A percentile compares a stretch with the other conserved stretches of the same genome.
Conservation (phyloP, 1,284 basidiomycete genomes). For the Naganishia albida region DNA sequence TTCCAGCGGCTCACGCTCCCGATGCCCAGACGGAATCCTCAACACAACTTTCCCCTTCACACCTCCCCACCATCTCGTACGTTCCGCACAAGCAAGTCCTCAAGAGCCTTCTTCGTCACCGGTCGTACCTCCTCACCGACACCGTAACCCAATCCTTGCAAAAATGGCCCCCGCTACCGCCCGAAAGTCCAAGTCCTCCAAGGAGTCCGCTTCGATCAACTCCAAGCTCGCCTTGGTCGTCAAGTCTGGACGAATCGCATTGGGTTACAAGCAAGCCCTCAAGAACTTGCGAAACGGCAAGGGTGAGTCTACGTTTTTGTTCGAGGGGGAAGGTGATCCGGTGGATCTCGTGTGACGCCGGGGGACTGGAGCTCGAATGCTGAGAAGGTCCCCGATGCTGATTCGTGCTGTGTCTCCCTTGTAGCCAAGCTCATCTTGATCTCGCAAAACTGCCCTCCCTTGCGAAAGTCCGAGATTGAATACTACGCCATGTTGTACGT, state of each 20-base stretch:
- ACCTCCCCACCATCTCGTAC: not conserved
- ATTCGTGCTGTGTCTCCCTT: conserved; percentile 7
- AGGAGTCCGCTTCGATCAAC: conserved; percentile 92
- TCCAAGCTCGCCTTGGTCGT: conserved; percentile 95
- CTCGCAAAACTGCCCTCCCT: conserved; percentile 97
- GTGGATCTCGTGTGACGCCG: conserved; percentile 12
- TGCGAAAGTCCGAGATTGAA: conserved; percentile 99
- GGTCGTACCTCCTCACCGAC: conserved; percentile 1
- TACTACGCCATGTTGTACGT: conserved; percentile 96
- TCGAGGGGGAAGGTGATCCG: not conserved
- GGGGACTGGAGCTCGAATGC: conserved; percentile 35
- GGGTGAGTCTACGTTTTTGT: conserved; percentile 64
- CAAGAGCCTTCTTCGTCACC: conserved; percentile 30
- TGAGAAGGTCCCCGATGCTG: conserved; percentile 35
- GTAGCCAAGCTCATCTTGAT: conserved; percentile 97
- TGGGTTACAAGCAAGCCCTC: conserved; percentile 95
- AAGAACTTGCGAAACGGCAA: conserved; percentile 99
- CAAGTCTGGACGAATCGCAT: conserved; percentile 72
- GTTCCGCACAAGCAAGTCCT: conserved; percentile 20
- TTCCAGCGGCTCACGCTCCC: not conserved
- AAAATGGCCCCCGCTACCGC: conserved; percentile 74
- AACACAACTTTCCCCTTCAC: conserved; percentile 4
- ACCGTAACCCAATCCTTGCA: conserved; percentile 5
- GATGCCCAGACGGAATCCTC: not conserved
- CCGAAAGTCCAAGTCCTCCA: conserved; percentile 90